Evolutionary conservation across 2,329 filamentous ascomycete species (phyloP).

Genomic region (Neonectria coccinea): DNA sequence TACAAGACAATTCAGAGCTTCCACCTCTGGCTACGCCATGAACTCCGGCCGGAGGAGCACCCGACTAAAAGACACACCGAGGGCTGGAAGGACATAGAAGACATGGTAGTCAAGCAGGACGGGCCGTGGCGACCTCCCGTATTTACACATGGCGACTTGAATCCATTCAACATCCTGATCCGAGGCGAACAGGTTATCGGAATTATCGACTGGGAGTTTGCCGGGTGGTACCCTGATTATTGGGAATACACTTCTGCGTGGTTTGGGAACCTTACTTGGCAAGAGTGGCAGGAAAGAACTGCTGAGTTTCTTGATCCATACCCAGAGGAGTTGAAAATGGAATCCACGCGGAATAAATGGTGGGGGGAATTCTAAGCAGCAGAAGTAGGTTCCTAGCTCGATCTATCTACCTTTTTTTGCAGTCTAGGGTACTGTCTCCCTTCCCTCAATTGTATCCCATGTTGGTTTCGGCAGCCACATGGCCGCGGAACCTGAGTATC

Average conservation of each 20-base stretch:
- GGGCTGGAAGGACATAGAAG: constrained; percentile 45
- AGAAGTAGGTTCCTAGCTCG: no score
- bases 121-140: constrained; percentile 49
- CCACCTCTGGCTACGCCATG: constrained; percentile 48
- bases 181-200: constrained; percentile 55
- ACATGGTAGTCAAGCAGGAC: constrained; percentile 52
- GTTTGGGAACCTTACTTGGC: constrained; percentile 13
- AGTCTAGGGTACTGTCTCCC: no score
- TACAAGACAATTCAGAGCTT: constrained; percentile 49
- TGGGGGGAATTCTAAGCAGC: constrained; percentile 47
- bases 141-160: constrained; percentile 42
- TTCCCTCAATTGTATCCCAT: no score
- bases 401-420: no score
- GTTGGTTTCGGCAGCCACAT: constrained; percentile 39
- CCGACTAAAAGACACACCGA: constrained; percentile 29
- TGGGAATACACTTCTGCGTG: constrained; percentile 50
- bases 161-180: constrained; percentile 55
- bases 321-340: constrained; percentile 55
- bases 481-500: constrained; percentile 32
- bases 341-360: constrained; percentile 52
- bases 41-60: constrained; percentile 39
- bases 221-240: constrained; percentile 50
- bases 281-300: constrained; percentile 47
- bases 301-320: constrained; percentile 52
- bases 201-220: constrained; percentile 52